A percentile compares a stretch with the other conserved stretches of the same genome.
phyloP scores from a whole-genome alignment of 2,329 filamentous ascomycete genomes.

The Fusarium drepaniforme region DNA sequence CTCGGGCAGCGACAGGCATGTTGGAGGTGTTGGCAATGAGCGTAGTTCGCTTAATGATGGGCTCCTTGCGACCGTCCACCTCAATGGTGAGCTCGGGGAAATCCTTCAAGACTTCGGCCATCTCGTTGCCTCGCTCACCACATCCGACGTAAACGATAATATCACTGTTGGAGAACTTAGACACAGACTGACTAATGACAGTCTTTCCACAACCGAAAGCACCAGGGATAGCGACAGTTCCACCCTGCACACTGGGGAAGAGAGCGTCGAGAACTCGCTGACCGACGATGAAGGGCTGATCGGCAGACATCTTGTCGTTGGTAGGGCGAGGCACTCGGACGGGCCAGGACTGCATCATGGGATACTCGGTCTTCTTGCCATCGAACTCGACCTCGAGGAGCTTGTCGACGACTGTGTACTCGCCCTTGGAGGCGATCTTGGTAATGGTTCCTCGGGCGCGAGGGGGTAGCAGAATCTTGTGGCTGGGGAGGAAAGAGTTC shows the following conservation, averaged over 20 bases:
- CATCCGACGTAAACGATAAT: slow-evolving; percentile 97
- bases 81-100: slow-evolving; percentile 98
- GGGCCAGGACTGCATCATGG: slow-evolving; percentile 99
- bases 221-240: slow-evolving; percentile 97
- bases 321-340: slow-evolving; percentile 95
- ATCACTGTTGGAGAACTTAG: slow-evolving; percentile 99
- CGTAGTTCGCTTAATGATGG: slow-evolving; percentile 99
- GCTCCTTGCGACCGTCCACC: slow-evolving; percentile 93
- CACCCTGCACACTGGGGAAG: slow-evolving; percentile 96
- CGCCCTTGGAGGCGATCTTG: slow-evolving; percentile 87
- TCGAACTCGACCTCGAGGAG: slow-evolving; percentile 97
- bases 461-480: slow-evolving; percentile 93
- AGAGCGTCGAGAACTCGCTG: slow-evolving; percentile 96
- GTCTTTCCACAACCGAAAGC: slow-evolving; percentile 99
- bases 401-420: slow-evolving; percentile 94
- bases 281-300: slow-evolving; percentile 93
- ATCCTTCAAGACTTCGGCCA: slow-evolving; percentile 99
- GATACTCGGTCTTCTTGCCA: slow-evolving; percentile 91
- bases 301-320: slow-evolving; percentile 90
- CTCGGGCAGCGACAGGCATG: slow-evolving; percentile 98
- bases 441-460: slow-evolving; percentile 93
- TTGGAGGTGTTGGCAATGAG: slow-evolving; percentile 99
- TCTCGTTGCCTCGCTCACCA: slow-evolving; percentile 97
- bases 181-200: slow-evolving; percentile 97
- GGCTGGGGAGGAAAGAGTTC: slow-evolving; percentile 93